A percentile compares a stretch with the other conserved stretches of the same genome.
phyloP scores from a whole-genome alignment of 2,329 filamentous ascomycete genomes.

The Dothistroma pini region DNA sequence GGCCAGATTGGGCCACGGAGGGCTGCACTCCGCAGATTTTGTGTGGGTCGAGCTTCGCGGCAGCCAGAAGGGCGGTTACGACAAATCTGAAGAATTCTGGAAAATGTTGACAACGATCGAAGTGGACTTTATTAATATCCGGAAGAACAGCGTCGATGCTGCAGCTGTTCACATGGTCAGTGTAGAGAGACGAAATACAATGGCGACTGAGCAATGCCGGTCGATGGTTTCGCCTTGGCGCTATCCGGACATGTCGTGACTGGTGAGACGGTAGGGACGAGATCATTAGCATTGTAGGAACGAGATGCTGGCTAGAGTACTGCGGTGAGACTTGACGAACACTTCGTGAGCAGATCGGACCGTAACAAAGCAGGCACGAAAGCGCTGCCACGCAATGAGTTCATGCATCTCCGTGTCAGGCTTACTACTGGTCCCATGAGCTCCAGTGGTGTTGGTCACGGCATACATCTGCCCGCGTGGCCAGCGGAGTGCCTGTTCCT shows the following conservation, averaged over 20 bases:
- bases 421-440: background rate
- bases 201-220: background rate
- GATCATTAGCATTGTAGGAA: background rate
- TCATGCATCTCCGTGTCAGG: background rate
- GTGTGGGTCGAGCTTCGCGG: background rate
- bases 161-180: background rate
- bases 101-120: background rate
- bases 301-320: background rate
- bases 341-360: background rate
- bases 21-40: slow-evolving; percentile 1
- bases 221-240: background rate
- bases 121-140: background rate
- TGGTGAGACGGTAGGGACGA: background rate
- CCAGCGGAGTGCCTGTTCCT: background rate
- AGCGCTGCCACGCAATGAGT: background rate
- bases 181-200: background rate
- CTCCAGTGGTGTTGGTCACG: background rate
- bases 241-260: background rate
- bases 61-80: background rate
- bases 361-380: background rate
- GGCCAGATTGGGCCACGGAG: slow-evolving; percentile 1
- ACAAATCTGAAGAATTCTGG: background rate
- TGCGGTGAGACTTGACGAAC: background rate
- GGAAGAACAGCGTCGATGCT: background rate
- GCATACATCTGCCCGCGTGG: background rate